These are phyloP conservation scores for Apiotrichum mycotoxinovorans DNA, from an alignment of 1,284 basidiomycete species.

Conservation along the genomic window DNA sequence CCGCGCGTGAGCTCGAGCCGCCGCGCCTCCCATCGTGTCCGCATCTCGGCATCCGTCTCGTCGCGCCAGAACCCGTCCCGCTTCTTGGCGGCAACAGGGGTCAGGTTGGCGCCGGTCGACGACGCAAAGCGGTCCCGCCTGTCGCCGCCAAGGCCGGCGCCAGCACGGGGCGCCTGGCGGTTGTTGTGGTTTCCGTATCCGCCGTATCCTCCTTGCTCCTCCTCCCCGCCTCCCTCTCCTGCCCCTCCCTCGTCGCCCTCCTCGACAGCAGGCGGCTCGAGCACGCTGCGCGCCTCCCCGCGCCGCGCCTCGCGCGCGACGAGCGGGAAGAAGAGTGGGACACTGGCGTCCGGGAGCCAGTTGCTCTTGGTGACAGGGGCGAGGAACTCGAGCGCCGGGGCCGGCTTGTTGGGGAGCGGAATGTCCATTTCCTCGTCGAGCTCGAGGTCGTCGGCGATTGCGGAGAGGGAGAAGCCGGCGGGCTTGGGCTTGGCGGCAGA, in stretches of 20 bases:
- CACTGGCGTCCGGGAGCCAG: conserved; percentile 33
- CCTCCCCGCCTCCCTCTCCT: neutral
- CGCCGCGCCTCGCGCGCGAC: conserved; percentile 7
- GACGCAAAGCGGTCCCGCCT: neutral
- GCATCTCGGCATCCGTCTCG: conserved; percentile 55
- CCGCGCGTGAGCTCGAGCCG: conserved; percentile 68
- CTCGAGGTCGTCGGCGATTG: conserved; percentile 42
- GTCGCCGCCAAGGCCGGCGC: neutral
- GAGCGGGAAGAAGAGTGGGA: conserved; percentile 45
- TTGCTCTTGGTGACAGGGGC: conserved; percentile 22
- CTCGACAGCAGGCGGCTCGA: conserved; percentile 3
- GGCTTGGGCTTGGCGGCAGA: conserved; percentile 6
- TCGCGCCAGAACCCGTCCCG: conserved; percentile 44
- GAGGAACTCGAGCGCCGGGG: conserved; percentile 14
- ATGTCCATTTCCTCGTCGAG: conserved; percentile 45
- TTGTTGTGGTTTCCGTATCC: neutral
- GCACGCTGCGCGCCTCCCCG: conserved; percentile 24
- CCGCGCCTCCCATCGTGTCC: conserved; percentile 65
- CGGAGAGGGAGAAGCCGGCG: conserved; percentile 35
- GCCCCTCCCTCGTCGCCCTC: conserved; percentile 18
- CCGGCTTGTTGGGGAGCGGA: conserved; percentile 23
- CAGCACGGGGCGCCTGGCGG: too few relatives aligned
- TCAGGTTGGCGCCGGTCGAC: neutral
- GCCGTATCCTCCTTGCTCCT: neutral
- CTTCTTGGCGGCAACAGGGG: conserved; percentile 8